These are phyloP conservation scores for Microdochium paspali DNA, from an alignment of 2,329 filamentous ascomycete genomes.

Conservation along the genomic window DNA sequence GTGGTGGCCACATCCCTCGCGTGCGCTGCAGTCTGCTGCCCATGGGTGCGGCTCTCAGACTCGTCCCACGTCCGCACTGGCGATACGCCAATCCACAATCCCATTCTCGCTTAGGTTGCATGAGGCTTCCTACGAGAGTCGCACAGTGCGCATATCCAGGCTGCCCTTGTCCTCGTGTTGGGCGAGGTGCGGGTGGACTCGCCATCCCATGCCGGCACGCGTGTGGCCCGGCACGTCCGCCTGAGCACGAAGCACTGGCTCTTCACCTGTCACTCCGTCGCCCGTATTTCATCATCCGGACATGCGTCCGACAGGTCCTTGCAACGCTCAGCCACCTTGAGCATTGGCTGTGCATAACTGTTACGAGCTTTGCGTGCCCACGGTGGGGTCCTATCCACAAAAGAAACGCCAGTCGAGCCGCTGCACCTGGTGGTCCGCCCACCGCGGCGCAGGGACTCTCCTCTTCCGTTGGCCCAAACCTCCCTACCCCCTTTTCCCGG, in stretches of 20 bases:
- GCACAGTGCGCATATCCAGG: not conserved
- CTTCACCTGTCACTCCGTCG: no score
- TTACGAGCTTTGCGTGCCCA: not conserved
- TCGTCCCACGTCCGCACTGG: not conserved
- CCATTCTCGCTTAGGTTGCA: not conserved
- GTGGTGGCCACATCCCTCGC: no score
- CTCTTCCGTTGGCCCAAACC: not conserved
- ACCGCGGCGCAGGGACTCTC: not conserved
- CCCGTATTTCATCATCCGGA: no score
- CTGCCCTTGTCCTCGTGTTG: not conserved
- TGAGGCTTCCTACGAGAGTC: not conserved
- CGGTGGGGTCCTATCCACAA: not conserved
- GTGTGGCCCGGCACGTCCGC: not conserved
- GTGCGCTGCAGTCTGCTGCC: no score
- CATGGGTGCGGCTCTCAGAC: not conserved
- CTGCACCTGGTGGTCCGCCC: not conserved
- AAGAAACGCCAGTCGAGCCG: not conserved
- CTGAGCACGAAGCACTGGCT: not conserved
- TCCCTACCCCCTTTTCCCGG: no score
- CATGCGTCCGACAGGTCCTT: no score
- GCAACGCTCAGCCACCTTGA: no score
- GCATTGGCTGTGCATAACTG: no score
- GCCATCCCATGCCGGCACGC: not conserved
- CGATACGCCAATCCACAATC: not conserved
- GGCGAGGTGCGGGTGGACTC: not conserved